A percentile compares a stretch with the other conserved stretches of the same genome.
phyloP scores from a whole-genome alignment of 352 stramenopile genomes.

The Pythium rhizo-oryzae region DNA sequence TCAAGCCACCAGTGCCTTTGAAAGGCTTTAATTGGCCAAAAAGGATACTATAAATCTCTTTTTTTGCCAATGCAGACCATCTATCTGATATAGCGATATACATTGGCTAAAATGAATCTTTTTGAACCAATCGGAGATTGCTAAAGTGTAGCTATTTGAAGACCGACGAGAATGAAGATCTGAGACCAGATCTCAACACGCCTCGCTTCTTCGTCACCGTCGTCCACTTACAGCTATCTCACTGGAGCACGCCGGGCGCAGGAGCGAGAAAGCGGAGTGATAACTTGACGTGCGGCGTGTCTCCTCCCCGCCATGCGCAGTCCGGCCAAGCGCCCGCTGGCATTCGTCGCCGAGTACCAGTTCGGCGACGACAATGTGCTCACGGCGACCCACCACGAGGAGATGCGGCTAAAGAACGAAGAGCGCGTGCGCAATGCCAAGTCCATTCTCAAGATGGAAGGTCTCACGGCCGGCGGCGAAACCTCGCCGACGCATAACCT shows the following conservation, averaged over 20 bases:
- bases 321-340: constrained; percentile 39
- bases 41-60: neutral
- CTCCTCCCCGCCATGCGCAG: constrained; percentile 40
- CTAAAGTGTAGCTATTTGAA: constrained; percentile 26
- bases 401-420: constrained; percentile 48
- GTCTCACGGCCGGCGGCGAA: constrained; percentile 35
- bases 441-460: constrained; percentile 37
- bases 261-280: neutral
- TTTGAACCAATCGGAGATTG: neutral
- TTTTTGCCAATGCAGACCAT: constrained; percentile 2
- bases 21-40: constrained; percentile 6
- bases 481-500: constrained; percentile 43
- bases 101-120: constrained; percentile 8
- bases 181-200: neutral
- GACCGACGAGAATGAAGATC: neutral
- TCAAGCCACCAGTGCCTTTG: constrained; percentile 7
- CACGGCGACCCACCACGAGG: constrained; percentile 51
- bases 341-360: constrained; percentile 67
- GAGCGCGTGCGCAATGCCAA: constrained; percentile 50
- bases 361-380: constrained; percentile 67
- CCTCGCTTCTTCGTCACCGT: neutral
- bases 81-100: neutral
- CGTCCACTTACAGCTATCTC: too few relatives aligned
- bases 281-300: neutral
- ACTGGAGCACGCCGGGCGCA: too few relatives aligned